Conservation (phyloP, 345 rosid species). For the Ceriops tagal region DNA sequence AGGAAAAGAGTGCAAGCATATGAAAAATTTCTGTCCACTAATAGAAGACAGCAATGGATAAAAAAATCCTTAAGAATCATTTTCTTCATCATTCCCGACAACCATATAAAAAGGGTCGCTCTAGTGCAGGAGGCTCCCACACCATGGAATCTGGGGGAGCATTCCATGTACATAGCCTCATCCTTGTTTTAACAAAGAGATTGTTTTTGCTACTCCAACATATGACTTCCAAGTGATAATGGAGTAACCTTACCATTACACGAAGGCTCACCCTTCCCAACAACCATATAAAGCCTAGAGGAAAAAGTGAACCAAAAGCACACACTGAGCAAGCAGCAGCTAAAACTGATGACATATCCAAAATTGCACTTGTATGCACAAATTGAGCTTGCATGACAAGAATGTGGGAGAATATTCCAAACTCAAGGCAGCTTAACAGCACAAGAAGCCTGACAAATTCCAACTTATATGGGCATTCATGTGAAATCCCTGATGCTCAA, state of each 20-base stretch:
- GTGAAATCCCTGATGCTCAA: slow-evolving; percentile 11
- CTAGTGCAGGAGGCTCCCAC: too few relatives aligned
- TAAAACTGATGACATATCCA: background rate
- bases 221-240: too few relatives aligned
- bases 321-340: background rate
- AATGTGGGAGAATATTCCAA: slow-evolving; percentile 41
- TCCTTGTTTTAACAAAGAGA: too few relatives aligned
- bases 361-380: background rate
- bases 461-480: slow-evolving; percentile 24
- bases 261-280: too few relatives aligned
- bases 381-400: background rate
- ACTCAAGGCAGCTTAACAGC: slow-evolving; percentile 29
- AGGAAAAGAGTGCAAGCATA: background rate
- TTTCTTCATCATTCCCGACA: background rate
- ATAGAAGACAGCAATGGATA: too few relatives aligned
- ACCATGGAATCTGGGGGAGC: too few relatives aligned
- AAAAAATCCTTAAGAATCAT: too few relatives aligned
- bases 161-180: too few relatives aligned
- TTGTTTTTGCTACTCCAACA: too few relatives aligned
- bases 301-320: background rate
- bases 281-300: background rate
- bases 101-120: too few relatives aligned
- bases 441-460: slow-evolving; percentile 45
- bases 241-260: too few relatives aligned
- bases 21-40: background rate